These are phyloP conservation scores for Alternaria triticina DNA, from an alignment of 2,329 filamentous ascomycete genomes.

Conservation along the genomic window DNA sequence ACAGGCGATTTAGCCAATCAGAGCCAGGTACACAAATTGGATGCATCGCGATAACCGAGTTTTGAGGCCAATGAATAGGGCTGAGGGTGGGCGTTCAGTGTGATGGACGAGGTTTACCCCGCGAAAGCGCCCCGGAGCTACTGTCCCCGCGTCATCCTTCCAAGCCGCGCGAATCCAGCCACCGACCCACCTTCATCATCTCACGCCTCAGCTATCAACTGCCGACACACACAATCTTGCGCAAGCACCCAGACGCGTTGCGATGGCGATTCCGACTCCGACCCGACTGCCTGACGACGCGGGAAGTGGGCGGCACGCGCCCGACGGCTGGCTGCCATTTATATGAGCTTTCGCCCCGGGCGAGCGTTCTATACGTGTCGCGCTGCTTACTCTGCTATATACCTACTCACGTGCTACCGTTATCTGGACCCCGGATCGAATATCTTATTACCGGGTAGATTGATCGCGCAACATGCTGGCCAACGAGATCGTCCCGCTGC, in stretches of 20 bases:
- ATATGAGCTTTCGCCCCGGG: conserved; percentile 11
- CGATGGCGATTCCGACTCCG: conserved; percentile 11
- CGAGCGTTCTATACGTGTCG: conserved; percentile 7
- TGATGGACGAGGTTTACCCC: conserved; percentile 16
- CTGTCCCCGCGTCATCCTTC: conserved; percentile 15
- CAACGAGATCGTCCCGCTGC: conserved; percentile 42
- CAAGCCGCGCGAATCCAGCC: conserved; percentile 12
- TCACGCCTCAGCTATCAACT: conserved; percentile 20
- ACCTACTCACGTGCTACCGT: neutral
- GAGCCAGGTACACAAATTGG: neutral
- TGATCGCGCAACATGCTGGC: conserved; percentile 40
- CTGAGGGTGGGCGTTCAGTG: neutral
- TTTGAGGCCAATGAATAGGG: conserved; percentile 8
- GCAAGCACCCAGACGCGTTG: conserved; percentile 1
- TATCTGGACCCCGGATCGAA: conserved; percentile 17
- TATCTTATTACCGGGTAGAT: conserved; percentile 1
- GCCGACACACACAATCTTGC: conserved; percentile 19
- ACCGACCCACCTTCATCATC: conserved; percentile 17
- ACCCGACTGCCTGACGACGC: neutral
- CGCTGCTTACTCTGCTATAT: conserved; percentile 3
- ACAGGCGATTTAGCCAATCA: neutral
- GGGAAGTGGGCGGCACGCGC: neutral
- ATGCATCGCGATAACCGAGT: conserved; percentile 3
- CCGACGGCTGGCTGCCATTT: conserved; percentile 6
- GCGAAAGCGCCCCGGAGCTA: conserved; percentile 10